A percentile compares a stretch with the other conserved stretches of the same genome.
Conservation (phyloP, 1,284 basidiomycete genomes). For the Marasmius oreades region DNA sequence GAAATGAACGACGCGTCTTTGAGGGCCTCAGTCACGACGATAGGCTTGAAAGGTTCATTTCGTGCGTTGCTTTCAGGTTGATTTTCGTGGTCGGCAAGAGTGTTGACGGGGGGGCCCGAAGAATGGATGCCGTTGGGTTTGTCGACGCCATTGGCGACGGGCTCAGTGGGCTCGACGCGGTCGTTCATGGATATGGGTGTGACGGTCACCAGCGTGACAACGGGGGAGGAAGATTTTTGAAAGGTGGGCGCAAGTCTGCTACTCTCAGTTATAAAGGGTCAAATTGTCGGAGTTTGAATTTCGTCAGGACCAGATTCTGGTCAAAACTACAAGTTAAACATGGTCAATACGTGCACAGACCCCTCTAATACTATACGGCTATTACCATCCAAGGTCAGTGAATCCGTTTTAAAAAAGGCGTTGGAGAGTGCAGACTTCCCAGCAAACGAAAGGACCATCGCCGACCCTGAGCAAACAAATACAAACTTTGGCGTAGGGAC, state of each 20-base stretch:
- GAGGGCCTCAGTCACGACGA: conserved; percentile 26
- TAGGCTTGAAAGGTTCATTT: conserved; percentile 51
- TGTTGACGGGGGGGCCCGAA: conserved; percentile 58
- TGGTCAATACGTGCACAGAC: not conserved
- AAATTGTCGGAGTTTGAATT: conserved; percentile 1
- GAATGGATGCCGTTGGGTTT: conserved; percentile 35
- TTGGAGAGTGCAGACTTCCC: not conserved
- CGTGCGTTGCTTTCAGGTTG: conserved; percentile 62
- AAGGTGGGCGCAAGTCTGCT: not conserved
- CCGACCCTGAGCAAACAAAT: not conserved
- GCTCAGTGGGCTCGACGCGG: conserved; percentile 32
- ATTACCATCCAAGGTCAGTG: not conserved
- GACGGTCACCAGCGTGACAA: conserved; percentile 8
- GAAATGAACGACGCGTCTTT: conserved; percentile 39
- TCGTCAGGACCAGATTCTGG: not conserved
- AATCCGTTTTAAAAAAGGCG: not conserved
- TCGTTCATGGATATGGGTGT: conserved; percentile 52
- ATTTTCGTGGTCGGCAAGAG: conserved; percentile 58
- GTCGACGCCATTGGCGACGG: conserved; percentile 31
- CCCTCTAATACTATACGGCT: not conserved
- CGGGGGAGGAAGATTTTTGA: not conserved
- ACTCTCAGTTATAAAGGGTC: not conserved
- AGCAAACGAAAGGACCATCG: not conserved
- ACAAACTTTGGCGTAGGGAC: not conserved
- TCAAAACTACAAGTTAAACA: not conserved